Evolutionary conservation across 1,284 basidiomycete genomes (phyloP), one percentile per base, ranked within the genome.

Genomic region (Sporisorium graminicola): DNA sequence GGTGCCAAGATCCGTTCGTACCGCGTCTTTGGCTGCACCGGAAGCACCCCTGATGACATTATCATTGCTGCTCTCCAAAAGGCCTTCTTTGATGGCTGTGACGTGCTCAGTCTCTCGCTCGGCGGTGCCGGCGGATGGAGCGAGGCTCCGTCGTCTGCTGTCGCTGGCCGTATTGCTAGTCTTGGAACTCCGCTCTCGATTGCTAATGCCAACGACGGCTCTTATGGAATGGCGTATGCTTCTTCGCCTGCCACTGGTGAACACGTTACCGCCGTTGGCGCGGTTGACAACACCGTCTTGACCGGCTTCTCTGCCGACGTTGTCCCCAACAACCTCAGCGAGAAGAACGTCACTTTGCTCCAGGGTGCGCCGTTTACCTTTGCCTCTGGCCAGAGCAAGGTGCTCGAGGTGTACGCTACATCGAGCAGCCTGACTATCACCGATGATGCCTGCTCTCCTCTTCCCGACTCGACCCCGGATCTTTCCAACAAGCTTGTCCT

Each of bases 61-160:
- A 81, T 88, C 65, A 82, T 87, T 46, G 78, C 85, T 49, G 87
- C 64, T 47, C 51, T 60, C n/a, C 65, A 87, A 75, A 61, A 69
- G 24, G 81, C 78, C 16, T 82, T 65, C 60, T 78, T 74, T 40
- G 81, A 83, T 55, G 81, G 81, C 37, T 74, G 72, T 52, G 89
- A 92, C 80, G 88, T 92, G 58, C 86, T 92, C 67, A 90, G 90
- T 5, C 86, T 92, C 61, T 91, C 90, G 14, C 85, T 92, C 18
- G 91, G 91, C 40, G 89, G 89, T 22, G 60, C 74, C 16, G 65
- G 71, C 55, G 79, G 79, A 3, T 79, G 70, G 70, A 56, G 56
- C 54, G 61, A 74, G 40, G 60, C 68, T 27, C 53, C 77, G 13
- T 65, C 63, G 20, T 61, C 77, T 31, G 63, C 68, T 37, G 74